Evolutionary conservation across 306 rosid genomes (phyloP), one percentile per base, ranked within the genome.

Genomic region (Crotalaria pallida): DNA sequence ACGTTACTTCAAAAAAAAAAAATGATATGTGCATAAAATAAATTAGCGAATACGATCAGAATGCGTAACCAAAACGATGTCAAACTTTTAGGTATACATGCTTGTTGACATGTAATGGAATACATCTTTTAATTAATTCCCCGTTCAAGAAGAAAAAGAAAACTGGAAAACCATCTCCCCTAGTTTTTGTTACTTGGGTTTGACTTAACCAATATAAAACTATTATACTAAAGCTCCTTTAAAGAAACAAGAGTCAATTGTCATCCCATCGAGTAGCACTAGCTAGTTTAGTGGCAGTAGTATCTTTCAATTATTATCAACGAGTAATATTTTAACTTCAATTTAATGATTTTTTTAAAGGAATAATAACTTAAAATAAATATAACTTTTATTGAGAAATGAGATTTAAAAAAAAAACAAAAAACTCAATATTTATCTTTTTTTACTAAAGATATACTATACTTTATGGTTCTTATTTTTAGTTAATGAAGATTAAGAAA

Each of bases 211-310:
- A 77, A 62, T 29, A 51, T 24, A 51, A 7, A 43, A 63, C 0
- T 24, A 68, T 13, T 43, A 47, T 12, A 71, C 51, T 18, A 69
- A 69, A 55, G 76, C 12, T 21, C n/a, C 78, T 72, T 71, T 78
- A 58, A 10, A 73, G 15, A 72, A 78, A 66, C 53, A 65, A 66
- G 36, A 72, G 67, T 57, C 41, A 19, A 31, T 31, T 4, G 1
- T 31, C 7, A 0, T 0, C 65, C 24, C 17, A 43, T 27, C 66
- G 59, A 41, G 47, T 49, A 27, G 72, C 71, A 36, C 43, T 36
- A 36, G 44, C 34, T 67, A 73, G 83, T 50, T n/a, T n/a, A n/a
- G n/a, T n/a, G n/a, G n/a, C n/a, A 65, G 41, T 21, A 53, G 83
- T 73, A 73, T 49, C 58, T 79, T 79, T 65, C 81, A 40, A 66